These are phyloP conservation scores for Podochytrium sp. DNA, from an alignment of 192 early-diverging fungal species.

Conservation along the genomic window DNA sequence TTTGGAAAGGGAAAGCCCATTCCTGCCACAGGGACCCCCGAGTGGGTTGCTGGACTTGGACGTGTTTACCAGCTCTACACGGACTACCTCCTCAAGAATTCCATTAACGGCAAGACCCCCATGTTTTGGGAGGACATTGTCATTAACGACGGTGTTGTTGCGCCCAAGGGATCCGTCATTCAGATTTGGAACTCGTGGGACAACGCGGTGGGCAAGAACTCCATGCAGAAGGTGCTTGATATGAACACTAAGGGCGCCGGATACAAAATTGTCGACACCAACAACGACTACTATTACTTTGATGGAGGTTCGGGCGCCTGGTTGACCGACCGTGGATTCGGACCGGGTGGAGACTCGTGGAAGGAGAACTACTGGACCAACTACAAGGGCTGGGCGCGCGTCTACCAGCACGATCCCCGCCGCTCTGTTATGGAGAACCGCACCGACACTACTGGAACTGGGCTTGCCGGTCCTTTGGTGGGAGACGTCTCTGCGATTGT, in stretches of 20 bases:
- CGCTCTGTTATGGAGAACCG: neutral
- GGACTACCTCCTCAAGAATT: neutral
- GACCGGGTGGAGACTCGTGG: neutral
- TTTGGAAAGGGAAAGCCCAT: neutral
- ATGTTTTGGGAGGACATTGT: constrained; percentile 27
- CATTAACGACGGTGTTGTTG: neutral
- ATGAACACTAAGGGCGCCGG: neutral
- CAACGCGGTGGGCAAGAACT: neutral
- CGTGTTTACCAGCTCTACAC: neutral
- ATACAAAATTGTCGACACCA: constrained; percentile 26
- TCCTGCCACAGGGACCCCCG: neutral
- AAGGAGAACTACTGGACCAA: constrained; percentile 18
- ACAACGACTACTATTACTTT: constrained; percentile 18
- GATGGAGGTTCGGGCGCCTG: constrained; percentile 26
- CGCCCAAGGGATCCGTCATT: neutral
- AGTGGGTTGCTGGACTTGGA: neutral
- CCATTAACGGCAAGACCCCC: neutral
- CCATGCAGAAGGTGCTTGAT: neutral
- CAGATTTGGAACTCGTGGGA: constrained; percentile 22
- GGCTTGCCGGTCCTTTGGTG: neutral
- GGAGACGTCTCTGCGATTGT: constrained; percentile 3
- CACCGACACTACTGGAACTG: constrained; percentile 2
- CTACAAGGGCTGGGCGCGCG: constrained; percentile 14
- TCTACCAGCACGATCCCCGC: constrained; percentile 24
- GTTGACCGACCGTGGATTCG: constrained; percentile 12